These are phyloP conservation scores for Xylaria sp. DNA, from an alignment of 2,329 filamentous ascomycete genomes.

Conservation along the genomic window DNA sequence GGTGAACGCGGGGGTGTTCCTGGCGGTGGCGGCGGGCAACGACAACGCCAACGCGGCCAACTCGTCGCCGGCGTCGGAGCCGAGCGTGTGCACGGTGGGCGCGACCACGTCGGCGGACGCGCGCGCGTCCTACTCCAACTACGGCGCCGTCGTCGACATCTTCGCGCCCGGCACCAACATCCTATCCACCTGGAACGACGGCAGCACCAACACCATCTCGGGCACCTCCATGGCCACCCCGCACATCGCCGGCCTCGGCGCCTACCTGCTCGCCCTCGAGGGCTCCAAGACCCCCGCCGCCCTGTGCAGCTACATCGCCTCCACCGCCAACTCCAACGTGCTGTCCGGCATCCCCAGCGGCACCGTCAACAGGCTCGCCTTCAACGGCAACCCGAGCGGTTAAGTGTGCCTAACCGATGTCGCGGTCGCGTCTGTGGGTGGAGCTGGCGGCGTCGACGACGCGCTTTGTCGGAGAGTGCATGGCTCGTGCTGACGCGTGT, in stretches of 20 bases:
- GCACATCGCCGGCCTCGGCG: slow-evolving; percentile 62
- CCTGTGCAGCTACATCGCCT: slow-evolving; percentile 47
- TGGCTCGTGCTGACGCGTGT: no score
- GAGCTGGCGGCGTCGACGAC: no score
- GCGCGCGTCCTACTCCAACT: slow-evolving; percentile 53
- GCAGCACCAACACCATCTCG: slow-evolving; percentile 47
- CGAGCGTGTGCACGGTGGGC: slow-evolving; percentile 56
- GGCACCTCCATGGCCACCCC: slow-evolving; percentile 67
- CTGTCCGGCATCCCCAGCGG: slow-evolving; percentile 40
- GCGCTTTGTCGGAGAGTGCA: no score
- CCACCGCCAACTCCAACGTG: slow-evolving; percentile 44
- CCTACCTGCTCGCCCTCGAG: slow-evolving; percentile 56
- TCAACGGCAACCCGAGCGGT: slow-evolving; percentile 35
- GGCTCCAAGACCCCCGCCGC: slow-evolving; percentile 42
- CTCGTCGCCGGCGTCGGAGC: slow-evolving; percentile 52
- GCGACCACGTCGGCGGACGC: slow-evolving; percentile 46
- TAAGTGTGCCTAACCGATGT: no score
- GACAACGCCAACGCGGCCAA: slow-evolving; percentile 43
- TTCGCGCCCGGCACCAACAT: slow-evolving; percentile 48
- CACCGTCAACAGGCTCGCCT: slow-evolving; percentile 41
- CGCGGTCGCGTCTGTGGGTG: no score
- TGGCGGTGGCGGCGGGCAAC: slow-evolving; percentile 60
- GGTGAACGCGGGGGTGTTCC: slow-evolving; percentile 50
- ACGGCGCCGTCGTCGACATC: slow-evolving; percentile 47
- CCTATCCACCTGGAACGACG: slow-evolving; percentile 46